Evolutionary conservation across 148 eudicot species (phyloP).

Genomic region (Drosera capensis): DNA sequence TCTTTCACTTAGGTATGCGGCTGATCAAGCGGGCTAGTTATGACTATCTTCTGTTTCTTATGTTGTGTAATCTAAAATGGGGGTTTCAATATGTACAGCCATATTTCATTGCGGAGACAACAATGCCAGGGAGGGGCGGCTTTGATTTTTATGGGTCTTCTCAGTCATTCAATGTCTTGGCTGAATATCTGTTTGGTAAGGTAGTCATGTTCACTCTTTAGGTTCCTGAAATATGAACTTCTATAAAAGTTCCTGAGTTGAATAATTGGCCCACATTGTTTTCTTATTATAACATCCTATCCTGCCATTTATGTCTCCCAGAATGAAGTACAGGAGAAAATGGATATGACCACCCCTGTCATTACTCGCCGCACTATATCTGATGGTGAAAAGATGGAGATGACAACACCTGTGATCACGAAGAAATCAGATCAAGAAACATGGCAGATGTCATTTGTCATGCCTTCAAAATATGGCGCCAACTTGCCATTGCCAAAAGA

Average conservation of each 20-base stretch:
- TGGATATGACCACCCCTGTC: conserved; percentile 99
- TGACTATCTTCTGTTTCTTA: no score
- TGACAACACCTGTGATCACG: conserved; percentile 92
- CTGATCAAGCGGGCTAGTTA: no score
- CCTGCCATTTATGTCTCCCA: conserved; percentile 12
- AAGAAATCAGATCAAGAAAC: conserved; percentile 46
- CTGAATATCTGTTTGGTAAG: conserved; percentile 97
- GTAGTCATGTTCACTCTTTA: conserved; percentile 23
- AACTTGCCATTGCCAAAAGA: conserved; percentile 77
- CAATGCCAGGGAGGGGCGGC: conserved; percentile 79
- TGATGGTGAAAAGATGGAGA: conserved; percentile 74
- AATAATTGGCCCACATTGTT: neutral
- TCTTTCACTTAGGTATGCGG: no score
- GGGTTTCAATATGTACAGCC: conserved; percentile 25
- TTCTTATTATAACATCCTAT: neutral
- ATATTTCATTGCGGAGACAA: conserved; percentile 75
- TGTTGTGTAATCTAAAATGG: neutral
- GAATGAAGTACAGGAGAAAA: conserved; percentile 57
- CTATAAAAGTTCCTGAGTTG: neutral
- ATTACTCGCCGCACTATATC: conserved; percentile 43
- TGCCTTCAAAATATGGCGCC: conserved; percentile 90
- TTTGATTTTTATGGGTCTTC: conserved; percentile 83
- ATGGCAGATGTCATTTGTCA: conserved; percentile 91
- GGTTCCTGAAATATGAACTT: neutral
- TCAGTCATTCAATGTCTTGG: conserved; percentile 75